Evolutionary conservation across 2,329 filamentous ascomycete genomes (phyloP).

Genomic region (Sporothrix curviconia): DNA sequence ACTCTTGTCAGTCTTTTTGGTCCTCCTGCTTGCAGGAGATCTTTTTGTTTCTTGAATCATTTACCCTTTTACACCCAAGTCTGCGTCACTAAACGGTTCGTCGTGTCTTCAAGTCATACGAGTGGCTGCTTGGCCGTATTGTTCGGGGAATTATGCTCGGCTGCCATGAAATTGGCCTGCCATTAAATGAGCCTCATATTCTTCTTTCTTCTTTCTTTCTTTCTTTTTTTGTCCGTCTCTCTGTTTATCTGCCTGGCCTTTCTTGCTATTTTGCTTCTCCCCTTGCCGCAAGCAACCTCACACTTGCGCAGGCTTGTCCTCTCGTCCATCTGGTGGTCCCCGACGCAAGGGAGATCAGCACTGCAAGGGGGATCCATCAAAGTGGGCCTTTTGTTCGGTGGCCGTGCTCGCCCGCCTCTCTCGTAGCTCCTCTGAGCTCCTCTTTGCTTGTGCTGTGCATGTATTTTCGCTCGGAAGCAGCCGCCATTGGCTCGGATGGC

Average conservation of each 20-base stretch:
- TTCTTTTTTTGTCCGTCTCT: not conserved
- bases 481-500: slow-evolving; percentile 1
- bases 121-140: no score
- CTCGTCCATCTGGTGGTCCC: not conserved
- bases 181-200: no score
- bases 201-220: not conserved
- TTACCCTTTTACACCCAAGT: no score
- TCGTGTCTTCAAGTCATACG: no score
- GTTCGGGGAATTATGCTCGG: no score
- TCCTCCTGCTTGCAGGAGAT: no score
- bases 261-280: not conserved
- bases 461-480: not conserved
- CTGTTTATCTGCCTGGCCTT: not conserved
- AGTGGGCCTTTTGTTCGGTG: not conserved
- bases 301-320: not conserved
- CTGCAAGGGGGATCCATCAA: slow-evolving; percentile 3
- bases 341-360: slow-evolving; percentile 9
- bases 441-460: not conserved
- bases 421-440: not conserved
- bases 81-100: no score
- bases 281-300: not conserved
- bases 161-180: no score
- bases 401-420: no score
- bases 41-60: no score
- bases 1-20: no score